Conservation (phyloP, 352 stramenopile species). For the Phytophthora meadii region DNA sequence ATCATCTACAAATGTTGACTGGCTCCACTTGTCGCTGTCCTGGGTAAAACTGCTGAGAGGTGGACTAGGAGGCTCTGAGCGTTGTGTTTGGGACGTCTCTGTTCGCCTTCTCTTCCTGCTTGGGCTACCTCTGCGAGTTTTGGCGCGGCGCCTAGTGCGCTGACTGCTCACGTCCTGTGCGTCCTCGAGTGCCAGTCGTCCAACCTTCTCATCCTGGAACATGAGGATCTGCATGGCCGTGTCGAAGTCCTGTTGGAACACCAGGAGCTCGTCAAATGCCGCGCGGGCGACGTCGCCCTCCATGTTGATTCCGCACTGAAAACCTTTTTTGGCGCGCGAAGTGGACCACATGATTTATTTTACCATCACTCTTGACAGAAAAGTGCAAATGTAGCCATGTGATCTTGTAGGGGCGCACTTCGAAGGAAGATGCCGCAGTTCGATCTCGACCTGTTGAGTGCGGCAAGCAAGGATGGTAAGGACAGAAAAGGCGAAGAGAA, state of each 20-base stretch:
- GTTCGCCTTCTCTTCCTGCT: constrained; percentile 20
- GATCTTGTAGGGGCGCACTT: constrained; percentile 23
- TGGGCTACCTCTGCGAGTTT: constrained; percentile 14
- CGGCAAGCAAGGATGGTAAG: constrained; percentile 28
- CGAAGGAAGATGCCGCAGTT: constrained; percentile 33
- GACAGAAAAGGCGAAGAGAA: constrained; percentile 34
- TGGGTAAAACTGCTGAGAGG: constrained; percentile 2
- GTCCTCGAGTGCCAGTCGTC: constrained; percentile 46
- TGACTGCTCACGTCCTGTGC: constrained; percentile 19
- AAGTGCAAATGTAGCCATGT: constrained; percentile 11
- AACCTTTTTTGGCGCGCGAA: constrained; percentile 19
- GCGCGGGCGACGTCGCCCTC: constrained; percentile 2
- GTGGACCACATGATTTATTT: constrained; percentile 18
- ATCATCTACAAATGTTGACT: not conserved
- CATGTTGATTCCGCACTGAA: constrained; percentile 13
- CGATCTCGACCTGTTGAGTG: constrained; percentile 32
- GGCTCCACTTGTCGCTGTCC: constrained; percentile 2
- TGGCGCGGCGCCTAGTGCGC: constrained; percentile 6
- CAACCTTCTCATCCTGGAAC: constrained; percentile 58
- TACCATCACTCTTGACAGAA: constrained; percentile 22
- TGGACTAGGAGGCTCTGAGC: constrained; percentile 8
- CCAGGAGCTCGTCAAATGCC: constrained; percentile 41
- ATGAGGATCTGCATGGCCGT: constrained; percentile 72
- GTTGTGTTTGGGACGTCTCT: not conserved
- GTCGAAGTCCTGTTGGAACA: constrained; percentile 76